Evolutionary conservation across 2,329 filamentous ascomycete species (phyloP).

Genomic region (Fusarium ramigenum): DNA sequence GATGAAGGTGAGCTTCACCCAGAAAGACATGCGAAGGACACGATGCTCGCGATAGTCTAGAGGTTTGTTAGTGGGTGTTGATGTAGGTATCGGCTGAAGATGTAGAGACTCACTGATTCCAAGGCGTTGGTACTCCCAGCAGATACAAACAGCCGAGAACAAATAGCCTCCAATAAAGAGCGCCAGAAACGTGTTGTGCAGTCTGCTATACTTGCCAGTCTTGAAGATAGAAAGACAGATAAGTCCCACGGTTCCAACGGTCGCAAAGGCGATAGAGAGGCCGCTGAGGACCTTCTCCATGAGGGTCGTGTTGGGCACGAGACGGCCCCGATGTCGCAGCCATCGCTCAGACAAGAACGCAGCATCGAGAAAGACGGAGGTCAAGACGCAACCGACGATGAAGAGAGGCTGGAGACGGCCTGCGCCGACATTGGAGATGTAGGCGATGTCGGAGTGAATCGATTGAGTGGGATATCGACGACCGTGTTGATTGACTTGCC

Average conservation of each 20-base stretch:
- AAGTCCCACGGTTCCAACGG: constrained; percentile 80
- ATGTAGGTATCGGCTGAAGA: neutral
- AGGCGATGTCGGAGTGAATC: constrained; percentile 68
- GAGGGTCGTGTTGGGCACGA: constrained; percentile 73
- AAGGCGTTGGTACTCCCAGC: constrained; percentile 87
- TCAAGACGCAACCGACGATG: constrained; percentile 75
- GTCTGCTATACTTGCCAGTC: constrained; percentile 69
- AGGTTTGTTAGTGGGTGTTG: neutral
- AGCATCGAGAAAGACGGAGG: constrained; percentile 81
- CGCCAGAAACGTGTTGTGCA: constrained; percentile 81
- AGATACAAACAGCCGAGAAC: constrained; percentile 86
- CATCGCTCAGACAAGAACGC: constrained; percentile 85
- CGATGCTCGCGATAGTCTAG: constrained; percentile 76
- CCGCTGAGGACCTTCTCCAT: constrained; percentile 70
- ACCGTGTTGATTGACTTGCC: constrained; percentile 66
- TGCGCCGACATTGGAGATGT: constrained; percentile 75
- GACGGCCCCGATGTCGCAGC: constrained; percentile 81
- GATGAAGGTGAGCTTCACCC: constrained; percentile 87
- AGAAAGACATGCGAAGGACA: constrained; percentile 82
- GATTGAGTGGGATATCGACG: constrained; percentile 70
- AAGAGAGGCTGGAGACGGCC: constrained; percentile 77
- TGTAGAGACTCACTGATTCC: constrained; percentile 67
- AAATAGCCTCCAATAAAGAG: constrained; percentile 91
- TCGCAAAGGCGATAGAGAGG: constrained; percentile 72
- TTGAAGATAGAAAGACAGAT: constrained; percentile 89